These are phyloP conservation scores for Trametes meyenii DNA, from an alignment of 768 basidiomycete species.

Conservation along the genomic window DNA sequence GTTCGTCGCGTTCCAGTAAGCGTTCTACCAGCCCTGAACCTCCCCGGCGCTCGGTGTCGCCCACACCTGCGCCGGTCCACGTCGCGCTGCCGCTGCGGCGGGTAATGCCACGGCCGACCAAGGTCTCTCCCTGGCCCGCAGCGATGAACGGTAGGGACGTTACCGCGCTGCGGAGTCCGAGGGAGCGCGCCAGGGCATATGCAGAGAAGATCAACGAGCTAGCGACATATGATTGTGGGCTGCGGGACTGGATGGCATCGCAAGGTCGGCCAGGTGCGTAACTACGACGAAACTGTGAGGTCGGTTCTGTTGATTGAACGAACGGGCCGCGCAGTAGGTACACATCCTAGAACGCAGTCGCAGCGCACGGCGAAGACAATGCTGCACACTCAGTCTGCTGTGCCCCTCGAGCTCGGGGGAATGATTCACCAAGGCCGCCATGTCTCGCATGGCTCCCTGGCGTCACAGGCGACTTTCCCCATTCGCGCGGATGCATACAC, in stretches of 20 bases:
- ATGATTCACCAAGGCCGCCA: constrained; percentile 55
- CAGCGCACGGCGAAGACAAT: constrained; percentile 14
- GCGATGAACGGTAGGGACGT: constrained; percentile 78
- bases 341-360: constrained; percentile 12
- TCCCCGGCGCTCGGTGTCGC: constrained; percentile 23
- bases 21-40: constrained; percentile 7
- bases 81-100: constrained; percentile 1
- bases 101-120: constrained; percentile 35
- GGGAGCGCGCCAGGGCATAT: constrained; percentile 75
- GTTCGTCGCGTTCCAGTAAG: constrained; percentile 40
- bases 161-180: constrained; percentile 49
- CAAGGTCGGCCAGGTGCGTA: constrained; percentile 55
- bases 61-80: constrained; percentile 15
- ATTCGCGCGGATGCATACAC: constrained; percentile 75
- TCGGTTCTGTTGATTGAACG: background rate
- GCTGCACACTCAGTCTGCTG: background rate
- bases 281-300: too few species aligned
- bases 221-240: constrained; percentile 71
- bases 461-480: constrained; percentile 80
- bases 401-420: constrained; percentile 19
- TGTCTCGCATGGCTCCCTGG: constrained; percentile 69
- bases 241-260: constrained; percentile 73
- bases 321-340: background rate
- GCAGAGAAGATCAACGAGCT: constrained; percentile 85
- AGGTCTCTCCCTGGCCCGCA: constrained; percentile 48